Base-by-base conservation (phyloP, 495 filamentous ascomycete genomes). In the Xylaria telfairii region DNA sequence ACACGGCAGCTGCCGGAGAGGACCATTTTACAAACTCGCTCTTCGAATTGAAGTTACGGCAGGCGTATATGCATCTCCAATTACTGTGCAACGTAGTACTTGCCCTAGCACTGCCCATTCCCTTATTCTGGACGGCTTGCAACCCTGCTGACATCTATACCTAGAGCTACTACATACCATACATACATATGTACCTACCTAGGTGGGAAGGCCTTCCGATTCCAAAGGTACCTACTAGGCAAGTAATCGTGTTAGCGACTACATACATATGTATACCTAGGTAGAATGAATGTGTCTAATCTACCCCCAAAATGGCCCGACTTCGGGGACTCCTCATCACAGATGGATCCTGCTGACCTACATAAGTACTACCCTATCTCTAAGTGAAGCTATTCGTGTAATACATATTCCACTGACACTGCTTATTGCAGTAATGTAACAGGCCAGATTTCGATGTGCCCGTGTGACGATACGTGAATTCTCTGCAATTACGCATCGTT, bases 91-190 rank as follows among this genome's bases (percentile, higher is more conserved):
- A 62, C 59, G 59, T 62, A 5, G 37, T 42, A 42, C 34, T 3
- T 62, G 37, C 59, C 59, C 37, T 42, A 28, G 59, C 37, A 62
- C 59, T 42, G 59, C 59, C 37, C 8, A 42, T 28, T 62, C 26
- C 59, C 42, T 17, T 7, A 21, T 34, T 19, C 30, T 4, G 3
- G 9, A 21, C 5, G 26, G 30, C 5, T 54, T 54, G 10, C 13
- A 30, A 30, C 51, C n/a, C 46, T 49, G 46, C n/a, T 49, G 46
- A 24, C 13, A 54, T 3, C 24, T 53, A 26, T 53, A 24, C n/a
- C n/a, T n/a, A n/a, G n/a, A n/a, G n/a, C n/a, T n/a, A n/a, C n/a
- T n/a, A n/a, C n/a, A n/a, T n/a, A n/a, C n/a, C n/a, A n/a, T n/a
- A n/a, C n/a, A n/a, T n/a, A n/a, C n/a, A n/a, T n/a, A n/a, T n/a